Conservation (phyloP, 2,329 filamentous ascomycete species). For the Endocalyx cinctus region DNA sequence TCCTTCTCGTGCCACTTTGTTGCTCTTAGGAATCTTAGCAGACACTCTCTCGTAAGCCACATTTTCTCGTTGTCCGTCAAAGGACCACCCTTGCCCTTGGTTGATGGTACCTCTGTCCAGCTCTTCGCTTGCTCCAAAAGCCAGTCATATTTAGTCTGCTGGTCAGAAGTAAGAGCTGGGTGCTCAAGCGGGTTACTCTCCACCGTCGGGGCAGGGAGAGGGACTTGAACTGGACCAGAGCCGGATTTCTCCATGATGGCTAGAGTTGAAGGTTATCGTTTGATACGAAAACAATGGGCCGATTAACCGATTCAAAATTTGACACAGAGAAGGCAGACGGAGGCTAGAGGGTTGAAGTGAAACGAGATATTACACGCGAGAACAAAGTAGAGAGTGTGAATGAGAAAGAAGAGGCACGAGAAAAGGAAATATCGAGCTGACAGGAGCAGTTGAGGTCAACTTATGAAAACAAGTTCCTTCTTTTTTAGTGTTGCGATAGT, state of each 20-base stretch:
- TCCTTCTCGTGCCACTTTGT: conserved; percentile 82
- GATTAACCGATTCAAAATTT: too few species aligned
- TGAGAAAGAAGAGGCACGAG: too few species aligned
- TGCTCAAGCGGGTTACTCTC: conserved; percentile 52
- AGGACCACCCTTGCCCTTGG: conserved; percentile 55
- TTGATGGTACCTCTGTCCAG: conserved; percentile 63
- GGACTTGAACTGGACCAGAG: conserved; percentile 39
- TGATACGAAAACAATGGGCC: too few species aligned
- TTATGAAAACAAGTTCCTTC: too few species aligned
- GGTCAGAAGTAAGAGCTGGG: conserved; percentile 65
- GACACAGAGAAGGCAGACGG: too few species aligned
- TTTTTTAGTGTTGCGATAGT: too few species aligned
- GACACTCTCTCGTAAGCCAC: conserved; percentile 88
- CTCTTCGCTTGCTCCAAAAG: conserved; percentile 65
- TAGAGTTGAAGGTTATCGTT: too few species aligned
- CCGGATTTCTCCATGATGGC: conserved; percentile 21
- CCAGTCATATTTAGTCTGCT: conserved; percentile 75
- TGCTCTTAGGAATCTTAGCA: conserved; percentile 87
- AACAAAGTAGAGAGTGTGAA: too few species aligned
- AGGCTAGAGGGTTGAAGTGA: too few species aligned
- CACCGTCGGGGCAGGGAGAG: conserved; percentile 54
- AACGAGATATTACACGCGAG: too few species aligned
- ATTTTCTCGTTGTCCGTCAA: conserved; percentile 76
- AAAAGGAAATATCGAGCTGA: too few species aligned
- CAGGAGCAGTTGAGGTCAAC: too few species aligned